phyloP scores from a whole-genome alignment of 768 basidiomycete species.

The Suillus clintonianus region DNA sequence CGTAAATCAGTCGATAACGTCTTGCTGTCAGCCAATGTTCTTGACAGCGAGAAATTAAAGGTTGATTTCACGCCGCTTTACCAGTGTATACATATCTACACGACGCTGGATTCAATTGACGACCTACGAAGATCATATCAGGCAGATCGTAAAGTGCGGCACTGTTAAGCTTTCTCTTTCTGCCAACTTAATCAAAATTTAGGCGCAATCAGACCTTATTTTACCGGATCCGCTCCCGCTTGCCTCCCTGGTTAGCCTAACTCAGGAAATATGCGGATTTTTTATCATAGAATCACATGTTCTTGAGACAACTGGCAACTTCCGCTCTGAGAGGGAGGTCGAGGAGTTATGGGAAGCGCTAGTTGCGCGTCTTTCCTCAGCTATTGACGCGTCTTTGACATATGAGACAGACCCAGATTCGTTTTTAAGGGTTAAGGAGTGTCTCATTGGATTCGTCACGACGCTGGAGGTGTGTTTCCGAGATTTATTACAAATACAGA shows the following conservation, averaged over 20 bases:
- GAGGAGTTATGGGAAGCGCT: conserved; percentile 95
- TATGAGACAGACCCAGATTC: conserved; percentile 78
- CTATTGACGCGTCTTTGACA: conserved; percentile 71
- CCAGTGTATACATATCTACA: conserved; percentile 96
- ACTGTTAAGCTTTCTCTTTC: background rate
- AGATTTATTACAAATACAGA: background rate
- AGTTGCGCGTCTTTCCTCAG: conserved; percentile 68
- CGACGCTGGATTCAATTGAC: conserved; percentile 84
- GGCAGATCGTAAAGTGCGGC: conserved; percentile 85
- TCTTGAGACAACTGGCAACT: conserved; percentile 81
- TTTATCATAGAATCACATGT: conserved; percentile 97
- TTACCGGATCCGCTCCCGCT: conserved; percentile 74
- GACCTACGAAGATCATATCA: conserved; percentile 93
- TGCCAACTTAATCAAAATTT: conserved; percentile 14
- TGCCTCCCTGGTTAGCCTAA: conserved; percentile 67
- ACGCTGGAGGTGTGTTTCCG: conserved; percentile 74
- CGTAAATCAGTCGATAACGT: conserved; percentile 5
- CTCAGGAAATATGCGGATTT: conserved; percentile 95
- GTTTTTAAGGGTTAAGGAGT: conserved; percentile 83
- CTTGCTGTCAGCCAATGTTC: conserved; percentile 67
- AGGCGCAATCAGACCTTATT: conserved; percentile 98
- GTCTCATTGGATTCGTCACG: conserved; percentile 82
- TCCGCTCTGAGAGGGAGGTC: conserved; percentile 88
- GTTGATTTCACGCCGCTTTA: conserved; percentile 96
- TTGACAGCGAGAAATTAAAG: conserved; percentile 85